Evolutionary conservation across 495 filamentous ascomycete genomes (phyloP).

Genomic region (Trichoderma parareesei): DNA sequence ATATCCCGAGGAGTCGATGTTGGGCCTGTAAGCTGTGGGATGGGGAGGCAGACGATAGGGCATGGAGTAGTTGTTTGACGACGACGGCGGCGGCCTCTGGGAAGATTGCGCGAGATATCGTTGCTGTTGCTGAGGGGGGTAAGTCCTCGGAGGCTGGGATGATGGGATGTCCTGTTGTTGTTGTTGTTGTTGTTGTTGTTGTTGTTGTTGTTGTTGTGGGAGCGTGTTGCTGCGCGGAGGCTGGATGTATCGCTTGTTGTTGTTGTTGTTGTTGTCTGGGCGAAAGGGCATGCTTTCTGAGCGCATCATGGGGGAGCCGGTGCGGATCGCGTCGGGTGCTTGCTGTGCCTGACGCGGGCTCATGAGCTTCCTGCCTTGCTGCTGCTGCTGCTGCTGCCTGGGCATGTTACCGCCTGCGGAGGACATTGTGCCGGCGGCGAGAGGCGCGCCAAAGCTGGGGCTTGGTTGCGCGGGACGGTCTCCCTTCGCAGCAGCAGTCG

Average conservation of each 20-base stretch:
- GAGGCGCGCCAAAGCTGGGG: conserved; percentile 18
- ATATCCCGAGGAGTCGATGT: neutral
- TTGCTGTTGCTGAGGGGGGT: neutral
- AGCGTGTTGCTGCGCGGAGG: neutral
- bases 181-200: neutral
- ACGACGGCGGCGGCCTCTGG: neutral
- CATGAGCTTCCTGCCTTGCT: neutral
- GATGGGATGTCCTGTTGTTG: neutral
- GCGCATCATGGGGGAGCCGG: conserved; percentile 23
- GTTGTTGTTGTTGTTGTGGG: neutral
- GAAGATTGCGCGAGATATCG: neutral
- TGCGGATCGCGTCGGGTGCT: conserved; percentile 10
- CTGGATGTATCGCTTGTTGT: neutral
- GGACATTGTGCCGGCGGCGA: neutral
- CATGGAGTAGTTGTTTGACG: neutral
- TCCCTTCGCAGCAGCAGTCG: conserved; percentile 1
- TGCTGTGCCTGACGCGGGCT: neutral
- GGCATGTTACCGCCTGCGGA: neutral
- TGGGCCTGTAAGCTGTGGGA: neutral
- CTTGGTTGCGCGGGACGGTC: conserved; percentile 25
- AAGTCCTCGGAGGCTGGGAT: neutral
- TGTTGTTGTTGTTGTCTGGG: neutral
- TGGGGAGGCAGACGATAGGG: conserved; percentile 1
- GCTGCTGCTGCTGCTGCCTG: neutral
- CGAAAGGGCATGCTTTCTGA: neutral